These are phyloP conservation scores for Talaromyces ruber DNA, from an alignment of 495 filamentous ascomycete genomes.

Conservation along the genomic window DNA sequence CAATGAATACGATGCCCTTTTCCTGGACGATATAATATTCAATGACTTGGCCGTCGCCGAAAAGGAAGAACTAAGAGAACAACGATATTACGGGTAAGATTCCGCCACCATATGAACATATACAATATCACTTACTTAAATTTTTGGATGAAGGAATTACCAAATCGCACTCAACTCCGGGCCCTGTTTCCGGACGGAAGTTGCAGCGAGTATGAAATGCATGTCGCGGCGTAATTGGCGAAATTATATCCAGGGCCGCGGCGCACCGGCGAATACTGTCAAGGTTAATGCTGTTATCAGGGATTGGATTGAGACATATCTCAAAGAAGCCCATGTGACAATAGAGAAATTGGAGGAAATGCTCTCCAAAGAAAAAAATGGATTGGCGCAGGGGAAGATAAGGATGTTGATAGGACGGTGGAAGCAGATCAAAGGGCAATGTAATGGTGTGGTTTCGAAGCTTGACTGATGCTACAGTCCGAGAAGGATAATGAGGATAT, in stretches of 20 bases:
- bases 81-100: conserved; percentile 53
- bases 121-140: neutral
- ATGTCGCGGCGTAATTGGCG: conserved; percentile 38
- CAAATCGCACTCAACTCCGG: conserved; percentile 45
- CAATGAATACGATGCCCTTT: conserved; percentile 60
- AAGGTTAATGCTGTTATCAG: conserved; percentile 27
- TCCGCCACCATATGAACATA: neutral
- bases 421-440: conserved; percentile 41
- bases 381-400: conserved; percentile 17
- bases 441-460: conserved; percentile 18
- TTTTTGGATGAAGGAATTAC: conserved; percentile 39
- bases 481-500: neutral
- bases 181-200: conserved; percentile 64
- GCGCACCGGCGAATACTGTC: conserved; percentile 16
- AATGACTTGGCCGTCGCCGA: conserved; percentile 36
- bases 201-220: conserved; percentile 50
- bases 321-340: conserved; percentile 22
- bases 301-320: conserved; percentile 31
- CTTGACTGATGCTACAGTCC: conserved; percentile 1
- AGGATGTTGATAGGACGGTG: conserved; percentile 38
- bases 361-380: conserved; percentile 14
- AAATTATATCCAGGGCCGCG: conserved; percentile 33
- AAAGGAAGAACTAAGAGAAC: conserved; percentile 41
- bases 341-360: conserved; percentile 27
- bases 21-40: conserved; percentile 61